phyloP scores from a whole-genome alignment of 2,329 filamentous ascomycete genomes.

The Sclerotinia minor region DNA sequence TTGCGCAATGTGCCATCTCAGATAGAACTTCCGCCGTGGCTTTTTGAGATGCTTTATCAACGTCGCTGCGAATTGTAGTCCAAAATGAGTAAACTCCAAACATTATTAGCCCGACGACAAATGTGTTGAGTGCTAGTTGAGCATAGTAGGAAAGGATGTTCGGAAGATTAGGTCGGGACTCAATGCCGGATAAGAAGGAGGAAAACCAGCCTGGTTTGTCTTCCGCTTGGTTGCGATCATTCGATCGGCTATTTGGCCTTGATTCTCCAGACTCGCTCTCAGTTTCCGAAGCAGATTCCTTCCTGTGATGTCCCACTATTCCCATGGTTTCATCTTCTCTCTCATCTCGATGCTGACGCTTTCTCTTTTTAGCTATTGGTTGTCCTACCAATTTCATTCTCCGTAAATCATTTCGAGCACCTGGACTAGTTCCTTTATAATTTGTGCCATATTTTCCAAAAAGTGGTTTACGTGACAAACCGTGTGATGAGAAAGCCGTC shows the following conservation, averaged over 20 bases:
- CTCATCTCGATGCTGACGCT: constrained; percentile 46
- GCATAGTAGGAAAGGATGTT: constrained; percentile 66
- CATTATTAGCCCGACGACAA: constrained; percentile 49
- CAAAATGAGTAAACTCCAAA: constrained; percentile 40
- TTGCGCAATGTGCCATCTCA: constrained; percentile 78
- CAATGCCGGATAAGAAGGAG: constrained; percentile 60
- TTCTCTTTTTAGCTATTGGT: constrained; percentile 49
- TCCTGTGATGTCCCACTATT: constrained; percentile 41
- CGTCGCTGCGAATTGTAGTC: constrained; percentile 39
- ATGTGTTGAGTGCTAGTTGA: constrained; percentile 55
- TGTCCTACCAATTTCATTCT: constrained; percentile 48
- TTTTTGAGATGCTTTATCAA: constrained; percentile 55
- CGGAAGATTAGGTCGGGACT: constrained; percentile 64
- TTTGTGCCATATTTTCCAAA: constrained; percentile 48
- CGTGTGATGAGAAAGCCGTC: constrained; percentile 52
- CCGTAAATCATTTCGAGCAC: constrained; percentile 54
- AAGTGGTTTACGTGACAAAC: constrained; percentile 47
- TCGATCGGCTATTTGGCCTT: constrained; percentile 33
- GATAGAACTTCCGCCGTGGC: constrained; percentile 66
- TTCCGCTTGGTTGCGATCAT: constrained; percentile 39
- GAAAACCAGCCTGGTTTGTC: constrained; percentile 44
- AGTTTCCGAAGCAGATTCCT: constrained; percentile 42
- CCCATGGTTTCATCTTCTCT: constrained; percentile 36
- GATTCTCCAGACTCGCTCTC: constrained; percentile 45
- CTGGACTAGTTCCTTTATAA: constrained; percentile 49